Evolutionary conservation across 768 basidiomycete genomes (phyloP), one percentile per base, ranked within the genome.

Genomic region (Amanita jacksonii): DNA sequence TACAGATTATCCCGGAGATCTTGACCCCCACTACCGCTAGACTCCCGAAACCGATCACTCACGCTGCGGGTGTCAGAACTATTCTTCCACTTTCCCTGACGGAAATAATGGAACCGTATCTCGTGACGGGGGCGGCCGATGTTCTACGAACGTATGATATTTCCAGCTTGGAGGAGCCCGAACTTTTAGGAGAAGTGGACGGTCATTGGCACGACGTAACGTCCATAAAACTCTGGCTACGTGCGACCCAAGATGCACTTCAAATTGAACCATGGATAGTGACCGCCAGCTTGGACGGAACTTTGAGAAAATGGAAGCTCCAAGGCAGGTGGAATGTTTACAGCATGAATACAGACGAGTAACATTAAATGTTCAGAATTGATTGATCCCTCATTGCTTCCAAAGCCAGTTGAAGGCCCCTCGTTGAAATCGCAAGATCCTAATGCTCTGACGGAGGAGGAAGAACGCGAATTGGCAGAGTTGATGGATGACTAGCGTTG

Each of bases 151-250:
- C 85, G 18, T 97, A 79, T 53, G 88, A 96, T 57, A 63, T 91
- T 25, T 82, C 85, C 1, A 66, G 71, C 1, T 65, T 72, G 18
- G 71, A 79, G 19, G 79, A 81, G 51, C 80, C 80, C 1, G 84
- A 85, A 47, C 61, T 87, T 22, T 58, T 91, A n/a, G 67, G 71
- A 20, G 77, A 79, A 52, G 63, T 87, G 8, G 87, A 96, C 52
- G 92, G 77, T 5, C 94, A 97, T 56, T 89, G 83, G 77, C 89
- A 89, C 52, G 89, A 96, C 52, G 80, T 97, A 12, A 85, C 77
- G 3, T 77, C 74, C 4, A 62, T 98, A 41, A 71, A 73, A 22
- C 63, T 82, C 8, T 96, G 91, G 90, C 63, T 73, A 52, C 72
- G 79, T 22, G 36, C 15, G 5, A 57, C 61, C 22, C 68, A 66